Evolutionary conservation across 2,329 filamentous ascomycete genomes (phyloP), one percentile per base, ranked within the genome.

Genomic region (Colletotrichum sp.): DNA sequence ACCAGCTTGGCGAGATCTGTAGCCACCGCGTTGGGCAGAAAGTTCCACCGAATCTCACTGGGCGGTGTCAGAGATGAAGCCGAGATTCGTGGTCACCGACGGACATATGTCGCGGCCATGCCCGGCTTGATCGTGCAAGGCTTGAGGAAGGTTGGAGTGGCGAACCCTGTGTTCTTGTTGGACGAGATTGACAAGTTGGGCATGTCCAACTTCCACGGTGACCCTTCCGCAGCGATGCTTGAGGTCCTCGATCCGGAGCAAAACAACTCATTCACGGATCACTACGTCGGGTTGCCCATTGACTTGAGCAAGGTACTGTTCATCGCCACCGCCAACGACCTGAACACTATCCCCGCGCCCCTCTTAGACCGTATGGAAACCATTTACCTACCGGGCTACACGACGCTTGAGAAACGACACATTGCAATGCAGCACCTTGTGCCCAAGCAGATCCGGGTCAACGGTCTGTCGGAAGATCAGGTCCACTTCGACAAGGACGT

Each of bases 21-120:
- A 29, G 97, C 97, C 3, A 94, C 94, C 18, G 96, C 97, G 2
- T 89, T 99, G 13, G 96, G 96, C 18, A 92, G 97, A 76, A 98
- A 98, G 82, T 99, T 99, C 83, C 96, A 99, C 83, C 92, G 97
- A 59, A 98, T 99, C 78, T 98, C 97, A 5, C 92, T 99, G 6
- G 97, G 97, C 74, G 97, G 97, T 78, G 96, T 99, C 5, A 90
- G 97, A 69, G 97, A 99, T 79, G 97, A 99, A 83, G 97, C 97
- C 18, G 97, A 99, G 85, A 98, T 99, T 74, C 91, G 97, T 73
- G 97, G 97, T 12, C 97, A 99, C 83, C 91, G 97, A 70, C 90
- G 97, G 78, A 99, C 97, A 1, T 99, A 99, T 81, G 97, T 99
- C 72, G 97, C 97, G 27, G 97, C 97, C n/a, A 98, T 99, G 96